phyloP scores from a whole-genome alignment of 805 yeast genomes.

The Kuraishia borneana region DNA sequence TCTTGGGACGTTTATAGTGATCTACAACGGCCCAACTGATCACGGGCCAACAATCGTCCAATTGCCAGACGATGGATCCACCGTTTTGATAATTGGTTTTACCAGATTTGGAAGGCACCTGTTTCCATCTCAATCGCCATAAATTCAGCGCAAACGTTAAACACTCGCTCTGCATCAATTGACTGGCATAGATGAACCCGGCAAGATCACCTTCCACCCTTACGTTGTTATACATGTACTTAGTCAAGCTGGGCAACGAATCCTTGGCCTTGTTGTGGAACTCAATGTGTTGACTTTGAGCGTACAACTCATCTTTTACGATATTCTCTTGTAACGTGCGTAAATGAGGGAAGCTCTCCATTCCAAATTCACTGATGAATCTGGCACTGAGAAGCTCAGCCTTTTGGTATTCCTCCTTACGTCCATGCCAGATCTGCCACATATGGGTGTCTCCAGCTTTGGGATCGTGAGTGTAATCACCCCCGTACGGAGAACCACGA shows the following conservation, averaged over 20 bases:
- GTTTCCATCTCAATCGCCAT: constrained; percentile 1
- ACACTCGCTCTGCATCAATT: constrained; percentile 40
- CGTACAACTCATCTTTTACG: constrained; percentile 24
- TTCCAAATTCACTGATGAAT: constrained; percentile 43
- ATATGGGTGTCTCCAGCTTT: constrained; percentile 38
- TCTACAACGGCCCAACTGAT: constrained; percentile 39
- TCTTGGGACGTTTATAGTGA: constrained; percentile 26
- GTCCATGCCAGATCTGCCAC: constrained; percentile 50
- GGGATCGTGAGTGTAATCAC: constrained; percentile 8
- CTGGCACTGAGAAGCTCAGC: constrained; percentile 35
- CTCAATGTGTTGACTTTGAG: constrained; percentile 32
- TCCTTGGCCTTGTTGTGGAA: constrained; percentile 39
- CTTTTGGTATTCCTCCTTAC: constrained; percentile 35
- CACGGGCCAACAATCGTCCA: constrained; percentile 44
- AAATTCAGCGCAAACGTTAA: constrained; percentile 8
- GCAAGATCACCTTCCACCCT: constrained; percentile 21
- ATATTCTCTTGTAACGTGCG: constrained; percentile 23
- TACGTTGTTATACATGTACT: constrained; percentile 32
- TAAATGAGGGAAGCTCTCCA: constrained; percentile 31
- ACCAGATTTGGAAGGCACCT: neutral
- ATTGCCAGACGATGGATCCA: constrained; percentile 42
- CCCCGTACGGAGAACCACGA: constrained; percentile 40
- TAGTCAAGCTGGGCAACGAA: constrained; percentile 31
- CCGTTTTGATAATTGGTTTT: neutral
- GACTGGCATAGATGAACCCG: constrained; percentile 37